Percentiles rank a stretch among this genome's conserved stretches.
Conservation (phyloP, 768 basidiomycete species). For the Dacryopinax primogenitus region DNA sequence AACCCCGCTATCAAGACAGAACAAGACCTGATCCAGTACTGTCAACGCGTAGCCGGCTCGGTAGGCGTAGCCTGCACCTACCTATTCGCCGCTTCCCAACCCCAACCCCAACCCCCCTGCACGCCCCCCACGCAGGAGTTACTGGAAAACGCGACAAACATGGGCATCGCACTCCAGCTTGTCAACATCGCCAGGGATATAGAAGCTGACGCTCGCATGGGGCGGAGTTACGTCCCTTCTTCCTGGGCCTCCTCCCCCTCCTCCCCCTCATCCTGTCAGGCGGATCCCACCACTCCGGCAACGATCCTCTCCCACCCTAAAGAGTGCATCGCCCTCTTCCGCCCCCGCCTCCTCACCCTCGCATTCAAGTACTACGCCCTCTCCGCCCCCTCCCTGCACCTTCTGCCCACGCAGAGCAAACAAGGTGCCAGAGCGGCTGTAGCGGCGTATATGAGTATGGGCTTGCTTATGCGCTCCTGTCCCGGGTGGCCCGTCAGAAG, state of each 20-base stretch:
- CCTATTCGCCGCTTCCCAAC: not conserved
- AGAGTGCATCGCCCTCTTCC: not conserved
- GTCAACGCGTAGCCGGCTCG: conserved; percentile 15
- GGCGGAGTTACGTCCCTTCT: conserved; percentile 14
- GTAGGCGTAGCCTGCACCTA: conserved; percentile 14
- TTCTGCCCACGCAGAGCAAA: not conserved
- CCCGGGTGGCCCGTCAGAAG: not conserved
- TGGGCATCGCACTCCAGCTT: conserved; percentile 17
- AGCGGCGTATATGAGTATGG: not conserved
- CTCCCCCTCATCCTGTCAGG: not conserved
- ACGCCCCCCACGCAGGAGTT: not conserved
- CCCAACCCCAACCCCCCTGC: not conserved
- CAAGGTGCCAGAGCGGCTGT: not conserved
- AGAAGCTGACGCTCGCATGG: conserved; percentile 11
- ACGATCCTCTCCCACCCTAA: not conserved
- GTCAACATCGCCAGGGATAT: conserved; percentile 18
- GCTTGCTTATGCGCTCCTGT: not conserved
- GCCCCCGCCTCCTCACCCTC: not conserved
- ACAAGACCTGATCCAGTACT: conserved; percentile 14
- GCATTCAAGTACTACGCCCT: not conserved
- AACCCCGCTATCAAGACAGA: conserved; percentile 15
- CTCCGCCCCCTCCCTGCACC: not conserved
- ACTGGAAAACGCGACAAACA: conserved; percentile 10
- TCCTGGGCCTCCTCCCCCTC: not conserved
- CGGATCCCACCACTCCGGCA: not conserved